Evolutionary conservation across 805 yeast species (phyloP), one percentile per base, ranked within the genome.

Genomic region (Lipomyces yamanashiensis): DNA sequence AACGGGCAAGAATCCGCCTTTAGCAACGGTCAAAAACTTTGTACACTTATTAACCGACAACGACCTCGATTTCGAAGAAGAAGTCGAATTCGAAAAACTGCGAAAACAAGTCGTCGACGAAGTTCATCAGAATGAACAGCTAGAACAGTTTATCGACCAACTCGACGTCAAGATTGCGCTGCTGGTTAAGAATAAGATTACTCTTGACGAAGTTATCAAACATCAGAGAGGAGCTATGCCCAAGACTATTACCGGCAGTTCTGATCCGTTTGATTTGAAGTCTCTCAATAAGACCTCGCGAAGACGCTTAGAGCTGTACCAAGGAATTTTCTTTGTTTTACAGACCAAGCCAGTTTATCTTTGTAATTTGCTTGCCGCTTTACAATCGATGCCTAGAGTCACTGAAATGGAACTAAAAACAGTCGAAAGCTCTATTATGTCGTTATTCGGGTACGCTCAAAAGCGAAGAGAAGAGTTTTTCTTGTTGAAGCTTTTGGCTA

Each of bases 291-390:
- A 78, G 68, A 57, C 77, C 3, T 72, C 80, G 6, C 71, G 81
- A 36, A 72, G 76, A 39, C 80, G 90, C 63, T 78, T 86, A 56
- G 92, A 87, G 64, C 75, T 85, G 0, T 89, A 88, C 74, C 97
- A 88, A 70, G 88, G 89, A 23, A 72, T 93, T 57, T 87, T 95
- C 69, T 95, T 88, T 72, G 76, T 93, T 33, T 75, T 95, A 50
- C 98, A 95, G 74, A 89, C 96, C 0, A 90, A 90, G 71, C 89
- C 96, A 0, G 74, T 75, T 0, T 93, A 93, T 71, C 81, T 92
- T 72, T 80, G 86, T 1, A 76, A 85, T 13, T 74, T 90, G 41
- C 83, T 85, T 60, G 74, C 78, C 45, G 64, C 70, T 66, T 17
- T 78, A 71, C 60, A 70, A 71, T 64, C 58, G 8, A 50, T 43